A percentile compares a stretch with the other conserved stretches of the same genome.
Evolutionary conservation across 1,284 basidiomycete genomes (phyloP).

Genomic region (Trametes sp.): DNA sequence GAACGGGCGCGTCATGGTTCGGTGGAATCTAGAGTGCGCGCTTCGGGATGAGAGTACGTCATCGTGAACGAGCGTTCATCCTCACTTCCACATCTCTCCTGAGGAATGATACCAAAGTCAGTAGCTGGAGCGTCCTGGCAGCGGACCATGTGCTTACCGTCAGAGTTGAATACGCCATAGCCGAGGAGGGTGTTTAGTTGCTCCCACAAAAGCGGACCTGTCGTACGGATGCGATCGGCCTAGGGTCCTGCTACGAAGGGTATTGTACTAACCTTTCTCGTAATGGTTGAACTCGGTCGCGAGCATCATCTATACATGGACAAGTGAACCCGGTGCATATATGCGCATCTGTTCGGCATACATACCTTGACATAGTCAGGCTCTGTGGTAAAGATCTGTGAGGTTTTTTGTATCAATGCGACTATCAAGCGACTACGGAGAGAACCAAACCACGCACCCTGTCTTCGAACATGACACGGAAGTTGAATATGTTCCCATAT

Average conservation of each 20-base stretch:
- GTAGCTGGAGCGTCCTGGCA: too few relatives aligned
- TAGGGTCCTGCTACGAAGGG: background rate
- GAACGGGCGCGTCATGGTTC: conserved; percentile 60
- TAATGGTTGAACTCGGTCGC: conserved; percentile 42
- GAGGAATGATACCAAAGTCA: background rate
- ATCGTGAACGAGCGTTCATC: background rate
- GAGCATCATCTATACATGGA: conserved; percentile 34
- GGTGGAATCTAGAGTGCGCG: conserved; percentile 50
- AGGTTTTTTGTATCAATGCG: too few relatives aligned
- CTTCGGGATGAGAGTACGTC: background rate
- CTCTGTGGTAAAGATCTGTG: conserved; percentile 40
- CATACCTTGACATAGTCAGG: conserved; percentile 42
- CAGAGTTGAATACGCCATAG: conserved; percentile 48
- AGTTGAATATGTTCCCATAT: conserved; percentile 36
- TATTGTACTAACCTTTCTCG: conserved; percentile 38
- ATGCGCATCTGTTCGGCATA: background rate
- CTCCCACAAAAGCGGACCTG: conserved; percentile 22
- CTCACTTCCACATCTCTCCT: conserved; percentile 45
- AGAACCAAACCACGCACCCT: conserved; percentile 32
- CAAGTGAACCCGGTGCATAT: background rate
- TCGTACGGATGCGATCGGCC: too few relatives aligned
- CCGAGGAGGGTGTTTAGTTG: conserved; percentile 42
- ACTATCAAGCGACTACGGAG: too few relatives aligned
- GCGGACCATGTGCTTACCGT: conserved; percentile 42
- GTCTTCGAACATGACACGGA: conserved; percentile 33